Evolutionary conservation across 192 early-diverging fungal genomes (phyloP).

Genomic region (Backusella psychrophila): DNA sequence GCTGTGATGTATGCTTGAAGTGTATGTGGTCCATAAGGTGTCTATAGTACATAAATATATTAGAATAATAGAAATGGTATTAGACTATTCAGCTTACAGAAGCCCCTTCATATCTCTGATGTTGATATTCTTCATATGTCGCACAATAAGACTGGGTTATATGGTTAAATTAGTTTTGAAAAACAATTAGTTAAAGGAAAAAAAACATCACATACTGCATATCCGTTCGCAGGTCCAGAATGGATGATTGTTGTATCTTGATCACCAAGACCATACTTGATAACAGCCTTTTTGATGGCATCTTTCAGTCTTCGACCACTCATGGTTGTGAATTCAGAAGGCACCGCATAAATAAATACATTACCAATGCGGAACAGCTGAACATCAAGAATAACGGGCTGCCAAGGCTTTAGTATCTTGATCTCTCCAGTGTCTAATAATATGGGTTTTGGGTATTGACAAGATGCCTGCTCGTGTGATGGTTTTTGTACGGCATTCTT

Average conservation of each 20-base stretch:
- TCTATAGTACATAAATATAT: slow-evolving; percentile 11
- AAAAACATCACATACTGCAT: slow-evolving; percentile 40
- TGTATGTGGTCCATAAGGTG: slow-evolving; percentile 58
- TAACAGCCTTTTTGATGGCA: slow-evolving; percentile 25
- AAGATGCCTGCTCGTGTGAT: slow-evolving; percentile 34
- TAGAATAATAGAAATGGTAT: not conserved
- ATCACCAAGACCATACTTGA: slow-evolving; percentile 33
- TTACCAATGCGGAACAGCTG: slow-evolving; percentile 44
- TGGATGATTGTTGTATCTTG: slow-evolving; percentile 47
- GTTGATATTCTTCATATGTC: slow-evolving; percentile 58
- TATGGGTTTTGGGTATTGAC: slow-evolving; percentile 57
- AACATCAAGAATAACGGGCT: slow-evolving; percentile 47
- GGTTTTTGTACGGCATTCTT: slow-evolving; percentile 18
- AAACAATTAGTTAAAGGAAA: not conserved
- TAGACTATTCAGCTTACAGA: slow-evolving; percentile 17
- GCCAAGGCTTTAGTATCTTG: slow-evolving; percentile 45
- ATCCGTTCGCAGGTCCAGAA: slow-evolving; percentile 54
- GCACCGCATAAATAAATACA: slow-evolving; percentile 49
- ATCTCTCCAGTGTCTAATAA: slow-evolving; percentile 59
- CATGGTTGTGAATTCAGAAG: slow-evolving; percentile 66
- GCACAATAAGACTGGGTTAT: slow-evolving; percentile 38
- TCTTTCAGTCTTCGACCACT: slow-evolving; percentile 42
- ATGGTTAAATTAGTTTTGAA: not conserved
- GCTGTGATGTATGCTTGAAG: slow-evolving; percentile 49
- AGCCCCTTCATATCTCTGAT: slow-evolving; percentile 63